phyloP scores from a whole-genome alignment of 1,139 yeast genomes.

The Taphrina deformans region DNA sequence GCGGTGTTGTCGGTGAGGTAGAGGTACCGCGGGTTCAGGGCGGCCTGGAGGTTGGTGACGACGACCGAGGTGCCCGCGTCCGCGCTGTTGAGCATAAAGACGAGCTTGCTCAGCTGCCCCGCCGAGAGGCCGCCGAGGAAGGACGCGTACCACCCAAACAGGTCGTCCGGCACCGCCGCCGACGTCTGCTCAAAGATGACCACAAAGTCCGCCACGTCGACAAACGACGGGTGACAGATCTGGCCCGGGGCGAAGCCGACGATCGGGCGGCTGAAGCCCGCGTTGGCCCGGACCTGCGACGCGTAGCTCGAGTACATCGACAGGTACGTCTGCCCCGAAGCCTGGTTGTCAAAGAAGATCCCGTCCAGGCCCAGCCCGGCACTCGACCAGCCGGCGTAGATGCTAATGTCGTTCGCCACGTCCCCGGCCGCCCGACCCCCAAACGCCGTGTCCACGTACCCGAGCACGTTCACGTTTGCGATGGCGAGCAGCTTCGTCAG shows the following conservation, averaged over 20 bases:
- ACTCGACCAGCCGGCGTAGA: slow-evolving; percentile 15
- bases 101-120: slow-evolving; percentile 7
- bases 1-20: slow-evolving; percentile 16
- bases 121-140: slow-evolving; percentile 8
- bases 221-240: slow-evolving; percentile 1
- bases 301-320: slow-evolving; percentile 6
- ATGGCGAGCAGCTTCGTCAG: background rate
- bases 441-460: slow-evolving; percentile 15
- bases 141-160: slow-evolving; percentile 20
- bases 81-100: slow-evolving; percentile 7
- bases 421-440: background rate
- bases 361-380: background rate
- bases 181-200: slow-evolving; percentile 11
- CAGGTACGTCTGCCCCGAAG: background rate
- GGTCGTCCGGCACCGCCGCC: background rate
- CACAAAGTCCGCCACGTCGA: slow-evolving; percentile 22
- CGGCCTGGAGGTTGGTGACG: slow-evolving; percentile 14
- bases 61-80: background rate
- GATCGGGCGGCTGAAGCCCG: background rate
- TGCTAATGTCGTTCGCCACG: slow-evolving; percentile 14
- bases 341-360: slow-evolving; percentile 21
- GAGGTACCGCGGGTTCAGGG: slow-evolving; percentile 9
- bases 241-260: slow-evolving; percentile 12
- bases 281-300: background rate
- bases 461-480: slow-evolving; percentile 5